Base-by-base conservation (phyloP, 768 basidiomycete species). In the Chalciporus piperatus region DNA sequence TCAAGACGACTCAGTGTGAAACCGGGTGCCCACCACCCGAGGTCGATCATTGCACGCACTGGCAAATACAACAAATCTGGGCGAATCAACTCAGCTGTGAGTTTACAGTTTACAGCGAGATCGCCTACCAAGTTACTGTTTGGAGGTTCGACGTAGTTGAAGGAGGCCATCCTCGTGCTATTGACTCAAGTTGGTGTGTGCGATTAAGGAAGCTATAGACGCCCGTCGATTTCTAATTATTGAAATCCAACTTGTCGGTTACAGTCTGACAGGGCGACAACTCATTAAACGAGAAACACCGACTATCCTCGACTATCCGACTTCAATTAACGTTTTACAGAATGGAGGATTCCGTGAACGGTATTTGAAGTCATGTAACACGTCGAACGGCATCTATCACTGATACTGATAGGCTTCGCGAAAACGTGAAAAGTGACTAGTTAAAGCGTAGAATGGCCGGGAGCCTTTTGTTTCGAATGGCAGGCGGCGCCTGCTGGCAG, bases 31-130 rank as follows among this genome's bases (percentile, higher is more conserved):
- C n/a, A n/a, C n/a, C n/a, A 17, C 22, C 22, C 22, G 22, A 22
- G 22, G 22, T 22, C 22, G 22, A 22, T 25, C 52, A 39, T 11
- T 44, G 28, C 49, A 52, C 58, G 54, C 58, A 84, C 86, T 78
- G 80, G 69, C 87, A 90, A 59, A 89, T 89, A 60, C 87, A 91
- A 63, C 89, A 90, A 54, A 84, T 74, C 88, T 88, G 57, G 35
- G 23, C 11, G 35, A 46, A 41, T 50, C 38, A 54, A n/a, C 35
- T 48, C 45, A 25, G 52, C 43, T 17, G 44, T 17, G 22, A 4
- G 12, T 25, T 2, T 9, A 20, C 27, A 6, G 13, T 11, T 22
- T 22, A 22, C 4, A 22, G 27, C 46, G n/a, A 33, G 35, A 17
- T 12, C 32, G 11, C 83, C 48, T 51, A 85, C 87, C 47, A 91